Conservation (phyloP, 257 asterid genomes). For the Solanum chmielewskii region DNA sequence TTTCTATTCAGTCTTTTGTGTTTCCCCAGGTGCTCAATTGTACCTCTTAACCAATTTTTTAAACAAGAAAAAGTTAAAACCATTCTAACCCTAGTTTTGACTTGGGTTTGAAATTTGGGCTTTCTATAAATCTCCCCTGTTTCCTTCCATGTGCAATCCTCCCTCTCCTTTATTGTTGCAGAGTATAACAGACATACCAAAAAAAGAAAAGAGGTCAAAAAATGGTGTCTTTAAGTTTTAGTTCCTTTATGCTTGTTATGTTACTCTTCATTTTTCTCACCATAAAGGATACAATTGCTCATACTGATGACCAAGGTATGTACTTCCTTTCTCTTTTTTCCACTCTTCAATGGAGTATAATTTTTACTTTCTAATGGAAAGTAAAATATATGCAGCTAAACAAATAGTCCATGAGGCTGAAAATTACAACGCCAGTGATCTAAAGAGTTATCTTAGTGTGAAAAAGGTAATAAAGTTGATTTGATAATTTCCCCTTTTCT, state of each 20-base stretch:
- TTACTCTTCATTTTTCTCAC: constrained; percentile 11
- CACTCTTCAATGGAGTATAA: too few species aligned
- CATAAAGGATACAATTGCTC: constrained; percentile 5
- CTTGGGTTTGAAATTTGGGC: constrained; percentile 32
- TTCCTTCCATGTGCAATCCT: constrained; percentile 1
- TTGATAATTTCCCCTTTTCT: not conserved
- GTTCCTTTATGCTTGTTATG: constrained; percentile 5
- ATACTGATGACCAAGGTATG: constrained; percentile 33
- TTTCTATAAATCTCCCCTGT: constrained; percentile 12
- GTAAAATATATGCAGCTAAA: not conserved
- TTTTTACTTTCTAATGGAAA: not conserved
- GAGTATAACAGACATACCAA: not conserved
- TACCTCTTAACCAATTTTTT: not conserved
- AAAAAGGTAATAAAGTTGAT: not conserved
- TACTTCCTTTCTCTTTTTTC: not conserved
- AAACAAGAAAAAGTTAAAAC: not conserved
- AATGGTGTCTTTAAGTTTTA: constrained; percentile 13
- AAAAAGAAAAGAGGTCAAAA: not conserved
- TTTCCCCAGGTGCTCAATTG: constrained; percentile 17
- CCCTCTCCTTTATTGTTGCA: constrained; percentile 6
- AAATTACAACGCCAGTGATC: not conserved
- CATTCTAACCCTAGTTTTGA: constrained; percentile 46
- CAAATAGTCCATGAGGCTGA: not conserved
- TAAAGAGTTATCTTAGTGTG: not conserved
- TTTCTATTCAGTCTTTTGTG: constrained; percentile 13